Conservation (phyloP, 169 alveolate genomes). For the Babesia sp. region DNA sequence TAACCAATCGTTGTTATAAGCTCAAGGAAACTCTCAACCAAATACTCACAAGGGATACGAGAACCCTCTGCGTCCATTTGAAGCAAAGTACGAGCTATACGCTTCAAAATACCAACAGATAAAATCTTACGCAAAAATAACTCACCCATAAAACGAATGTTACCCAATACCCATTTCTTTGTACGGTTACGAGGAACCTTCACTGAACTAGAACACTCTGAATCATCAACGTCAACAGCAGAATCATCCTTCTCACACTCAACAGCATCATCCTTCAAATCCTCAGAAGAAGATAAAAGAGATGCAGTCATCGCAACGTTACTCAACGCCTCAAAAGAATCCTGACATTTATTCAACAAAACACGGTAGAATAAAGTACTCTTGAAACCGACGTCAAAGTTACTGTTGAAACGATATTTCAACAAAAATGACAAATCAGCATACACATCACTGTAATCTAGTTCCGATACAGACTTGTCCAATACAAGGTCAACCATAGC, state of each 20-base stretch:
- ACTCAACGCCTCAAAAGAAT: slow-evolving; percentile 54
- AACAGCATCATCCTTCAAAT: slow-evolving; percentile 10
- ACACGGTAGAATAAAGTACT: slow-evolving; percentile 48
- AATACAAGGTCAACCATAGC: slow-evolving; percentile 77
- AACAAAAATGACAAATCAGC: slow-evolving; percentile 84
- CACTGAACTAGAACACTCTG: slow-evolving; percentile 43
- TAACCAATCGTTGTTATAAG: slow-evolving; percentile 85
- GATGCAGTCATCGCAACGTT: slow-evolving; percentile 2
- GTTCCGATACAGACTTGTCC: slow-evolving; percentile 86
- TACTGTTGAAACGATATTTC: slow-evolving; percentile 48
- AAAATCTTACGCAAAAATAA: slow-evolving; percentile 83
- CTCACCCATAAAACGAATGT: slow-evolving; percentile 86
- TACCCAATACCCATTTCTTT: slow-evolving; percentile 84
- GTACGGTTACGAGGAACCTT: slow-evolving; percentile 56
- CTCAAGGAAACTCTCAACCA: slow-evolving; percentile 84
- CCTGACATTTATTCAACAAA: slow-evolving; percentile 60
- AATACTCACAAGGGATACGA: slow-evolving; percentile 83
- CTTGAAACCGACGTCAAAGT: slow-evolving; percentile 59
- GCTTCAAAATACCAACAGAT: slow-evolving; percentile 80
- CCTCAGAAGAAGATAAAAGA: background rate
- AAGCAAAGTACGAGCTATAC: slow-evolving; percentile 81
- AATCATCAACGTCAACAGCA: slow-evolving; percentile 39
- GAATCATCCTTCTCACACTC: slow-evolving; percentile 29
- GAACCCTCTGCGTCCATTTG: slow-evolving; percentile 36
- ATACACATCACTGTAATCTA: slow-evolving; percentile 90